Percentiles rank a stretch among this genome's conserved stretches.
Evolutionary conservation across 495 filamentous ascomycete genomes (phyloP).

Genomic region (Xylaria acuta): DNA sequence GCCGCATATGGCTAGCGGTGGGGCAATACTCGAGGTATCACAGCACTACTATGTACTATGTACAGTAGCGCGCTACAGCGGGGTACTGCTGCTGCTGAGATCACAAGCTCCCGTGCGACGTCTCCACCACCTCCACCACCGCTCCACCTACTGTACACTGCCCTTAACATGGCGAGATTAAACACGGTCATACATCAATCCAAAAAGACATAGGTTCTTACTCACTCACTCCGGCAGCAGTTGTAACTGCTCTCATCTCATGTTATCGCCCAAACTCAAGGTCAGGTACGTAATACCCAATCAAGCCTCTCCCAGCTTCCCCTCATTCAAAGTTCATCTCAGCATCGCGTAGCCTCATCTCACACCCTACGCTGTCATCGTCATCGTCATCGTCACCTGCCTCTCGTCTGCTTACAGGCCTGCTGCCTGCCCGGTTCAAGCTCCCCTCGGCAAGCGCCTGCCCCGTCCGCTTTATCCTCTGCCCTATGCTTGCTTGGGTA

Average conservation of each 20-base stretch:
- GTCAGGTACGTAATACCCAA: neutral
- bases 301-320: neutral
- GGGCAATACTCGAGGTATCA: neutral
- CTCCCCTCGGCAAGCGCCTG: neutral
- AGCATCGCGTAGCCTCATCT: conserved; percentile 1
- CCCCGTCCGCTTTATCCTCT: neutral
- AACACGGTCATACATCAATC: neutral
- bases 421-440: neutral
- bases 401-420: neutral
- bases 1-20: neutral
- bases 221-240: no score
- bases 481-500: neutral
- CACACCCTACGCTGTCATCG: neutral
- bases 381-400: neutral
- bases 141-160: neutral
- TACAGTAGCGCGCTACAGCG: neutral
- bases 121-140: neutral
- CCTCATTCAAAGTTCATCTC: neutral
- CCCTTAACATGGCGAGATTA: neutral
- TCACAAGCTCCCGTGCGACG: conserved; percentile 4
- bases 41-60: no score
- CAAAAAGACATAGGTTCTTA: neutral
- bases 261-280: neutral
- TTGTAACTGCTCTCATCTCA: neutral
- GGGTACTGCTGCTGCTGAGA: conserved; percentile 6